Conservation (phyloP, 1,139 yeast species). For the Zygosaccharomyces pseudobailii region DNA sequence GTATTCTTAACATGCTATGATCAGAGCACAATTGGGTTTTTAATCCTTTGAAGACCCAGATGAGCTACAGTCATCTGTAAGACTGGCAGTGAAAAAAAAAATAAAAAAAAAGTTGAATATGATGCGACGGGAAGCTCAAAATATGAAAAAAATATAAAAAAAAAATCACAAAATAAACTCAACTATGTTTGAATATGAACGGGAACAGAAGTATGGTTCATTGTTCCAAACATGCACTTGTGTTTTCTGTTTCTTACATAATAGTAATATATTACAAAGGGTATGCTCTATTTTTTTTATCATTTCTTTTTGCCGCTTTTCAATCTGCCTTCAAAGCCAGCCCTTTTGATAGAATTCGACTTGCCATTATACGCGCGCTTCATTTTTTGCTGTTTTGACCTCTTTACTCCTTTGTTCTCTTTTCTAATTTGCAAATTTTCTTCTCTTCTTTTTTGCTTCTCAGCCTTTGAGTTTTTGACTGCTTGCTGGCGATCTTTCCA, state of each 20-base stretch:
- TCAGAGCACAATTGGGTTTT: background rate
- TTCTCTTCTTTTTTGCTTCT: constrained; percentile 78
- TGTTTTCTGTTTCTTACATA: background rate
- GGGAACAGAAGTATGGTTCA: background rate
- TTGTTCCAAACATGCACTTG: background rate
- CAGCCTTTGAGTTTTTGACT: constrained; percentile 70
- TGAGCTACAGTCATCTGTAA: no score
- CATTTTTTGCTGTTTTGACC: constrained; percentile 64
- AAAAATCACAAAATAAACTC: no score
- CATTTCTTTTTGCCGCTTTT: constrained; percentile 30
- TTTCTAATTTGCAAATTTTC: constrained; percentile 79
- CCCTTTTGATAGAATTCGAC: constrained; percentile 37
- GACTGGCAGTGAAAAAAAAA: accelerated
- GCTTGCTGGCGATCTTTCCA: constrained; percentile 83
- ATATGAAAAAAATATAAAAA: background rate
- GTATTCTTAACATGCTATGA: background rate
- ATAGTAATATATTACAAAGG: constrained; percentile 1
- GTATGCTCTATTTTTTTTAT: constrained; percentile 1
- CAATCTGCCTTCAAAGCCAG: constrained; percentile 45
- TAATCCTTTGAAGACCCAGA: background rate
- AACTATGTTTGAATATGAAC: no score
- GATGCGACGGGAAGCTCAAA: constrained; percentile 1
- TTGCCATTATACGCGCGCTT: constrained; percentile 57
- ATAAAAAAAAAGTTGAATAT: background rate
- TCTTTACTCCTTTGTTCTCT: constrained; percentile 71